phyloP scores from a whole-genome alignment of 257 asterid genomes.

The Salvia splendens region DNA sequence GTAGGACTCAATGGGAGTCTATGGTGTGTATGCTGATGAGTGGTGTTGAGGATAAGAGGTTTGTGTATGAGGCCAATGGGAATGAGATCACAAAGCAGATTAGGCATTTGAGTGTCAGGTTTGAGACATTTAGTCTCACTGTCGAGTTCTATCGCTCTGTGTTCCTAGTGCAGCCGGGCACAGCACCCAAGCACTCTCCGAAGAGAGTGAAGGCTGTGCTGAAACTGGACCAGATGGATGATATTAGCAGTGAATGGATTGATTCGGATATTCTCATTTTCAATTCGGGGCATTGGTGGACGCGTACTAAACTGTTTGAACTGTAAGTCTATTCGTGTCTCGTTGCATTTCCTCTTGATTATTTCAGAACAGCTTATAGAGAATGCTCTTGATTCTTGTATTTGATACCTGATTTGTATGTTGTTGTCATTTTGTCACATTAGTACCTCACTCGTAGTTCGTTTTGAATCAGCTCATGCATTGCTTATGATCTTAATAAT shows the following conservation, averaged over 20 bases:
- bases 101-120: slow-evolving; percentile 69
- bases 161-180: slow-evolving; percentile 77
- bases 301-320: slow-evolving; percentile 70
- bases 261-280: slow-evolving; percentile 81
- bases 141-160: slow-evolving; percentile 88
- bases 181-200: slow-evolving; percentile 68
- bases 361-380: slow-evolving; percentile 3
- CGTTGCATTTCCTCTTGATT: background rate
- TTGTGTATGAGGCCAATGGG: slow-evolving; percentile 81
- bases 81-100: slow-evolving; percentile 75
- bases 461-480: background rate
- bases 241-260: slow-evolving; percentile 68
- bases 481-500: background rate
- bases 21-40: slow-evolving; percentile 88
- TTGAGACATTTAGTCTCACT: slow-evolving; percentile 49
- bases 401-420: background rate
- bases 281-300: slow-evolving; percentile 98
- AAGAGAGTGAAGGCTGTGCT: slow-evolving; percentile 74
- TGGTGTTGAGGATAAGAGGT: slow-evolving; percentile 66
- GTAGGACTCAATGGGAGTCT: slow-evolving; percentile 96
- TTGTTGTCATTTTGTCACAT: background rate
- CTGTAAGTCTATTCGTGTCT: slow-evolving; percentile 53
- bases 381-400: background rate
- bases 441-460: background rate
- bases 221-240: slow-evolving; percentile 75